Conservation (phyloP, 2,329 filamentous ascomycete species). For the Colletotrichum sp. region DNA sequence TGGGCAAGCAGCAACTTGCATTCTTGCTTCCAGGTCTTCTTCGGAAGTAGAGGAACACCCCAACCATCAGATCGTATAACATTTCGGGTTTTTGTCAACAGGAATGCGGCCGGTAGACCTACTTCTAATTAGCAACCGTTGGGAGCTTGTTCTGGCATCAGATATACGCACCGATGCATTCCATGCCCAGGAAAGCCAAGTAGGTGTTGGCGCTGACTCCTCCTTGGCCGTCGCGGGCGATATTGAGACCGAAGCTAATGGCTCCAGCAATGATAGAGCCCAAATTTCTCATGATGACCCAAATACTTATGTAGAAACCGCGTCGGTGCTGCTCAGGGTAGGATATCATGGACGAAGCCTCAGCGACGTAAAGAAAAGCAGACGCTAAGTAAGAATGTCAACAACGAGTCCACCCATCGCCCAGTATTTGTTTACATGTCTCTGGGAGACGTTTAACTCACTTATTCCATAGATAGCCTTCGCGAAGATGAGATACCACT, state of each 20-base stretch:
- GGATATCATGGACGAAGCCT: neutral
- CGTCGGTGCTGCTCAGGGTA: neutral
- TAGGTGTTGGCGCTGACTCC: neutral
- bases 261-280: neutral
- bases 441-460: neutral
- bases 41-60: neutral
- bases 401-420: neutral
- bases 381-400: neutral
- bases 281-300: neutral
- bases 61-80: neutral
- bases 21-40: neutral
- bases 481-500: neutral
- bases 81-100: neutral
- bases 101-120: neutral
- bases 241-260: neutral
- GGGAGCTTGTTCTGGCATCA: neutral
- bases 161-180: neutral
- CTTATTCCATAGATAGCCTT: neutral
- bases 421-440: neutral
- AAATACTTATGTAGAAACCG: neutral
- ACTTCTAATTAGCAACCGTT: neutral
- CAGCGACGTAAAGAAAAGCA: neutral
- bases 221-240: neutral
- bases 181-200: neutral
- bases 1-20: neutral